Percentiles rank a stretch among this genome's conserved stretches.
Conservation (phyloP, 495 filamentous ascomycete genomes). For the Gamarada debralockiae region DNA sequence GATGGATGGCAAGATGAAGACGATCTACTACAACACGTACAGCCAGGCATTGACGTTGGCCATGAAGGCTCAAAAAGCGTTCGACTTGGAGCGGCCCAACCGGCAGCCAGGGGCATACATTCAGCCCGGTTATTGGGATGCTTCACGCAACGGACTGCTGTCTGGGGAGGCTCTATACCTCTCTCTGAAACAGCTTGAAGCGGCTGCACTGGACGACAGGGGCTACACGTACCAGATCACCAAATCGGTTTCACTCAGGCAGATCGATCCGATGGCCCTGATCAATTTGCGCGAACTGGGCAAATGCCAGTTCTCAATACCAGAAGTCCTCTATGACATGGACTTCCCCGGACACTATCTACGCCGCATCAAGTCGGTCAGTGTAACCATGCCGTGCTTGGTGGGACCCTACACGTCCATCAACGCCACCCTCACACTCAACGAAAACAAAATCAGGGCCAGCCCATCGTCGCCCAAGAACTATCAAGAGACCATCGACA, state of each 20-base stretch:
- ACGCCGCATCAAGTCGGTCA: constrained; percentile 29
- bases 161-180: constrained; percentile 24
- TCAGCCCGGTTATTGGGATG: constrained; percentile 25
- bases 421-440: constrained; percentile 24
- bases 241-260: constrained; percentile 31
- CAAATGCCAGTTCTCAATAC: constrained; percentile 21
- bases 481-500: background rate
- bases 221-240: constrained; percentile 31
- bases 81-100: constrained; percentile 18
- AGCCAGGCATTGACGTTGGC: constrained; percentile 19
- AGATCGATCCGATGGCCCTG: constrained; percentile 24
- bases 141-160: constrained; percentile 26
- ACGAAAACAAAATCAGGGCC: constrained; percentile 3
- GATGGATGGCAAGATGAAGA: constrained; percentile 15
- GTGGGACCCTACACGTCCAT: constrained; percentile 25
- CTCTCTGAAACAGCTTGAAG: constrained; percentile 26
- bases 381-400: constrained; percentile 26
- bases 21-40: constrained; percentile 23
- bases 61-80: constrained; percentile 20
- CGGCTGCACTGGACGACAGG: constrained; percentile 19
- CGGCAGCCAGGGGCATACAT: background rate
- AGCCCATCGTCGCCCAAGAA: background rate
- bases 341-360: constrained; percentile 36
- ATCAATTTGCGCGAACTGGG: constrained; percentile 24
- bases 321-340: constrained; percentile 32